phyloP scores from a whole-genome alignment of 2,329 filamentous ascomycete genomes.

The Nothopassalora personata region DNA sequence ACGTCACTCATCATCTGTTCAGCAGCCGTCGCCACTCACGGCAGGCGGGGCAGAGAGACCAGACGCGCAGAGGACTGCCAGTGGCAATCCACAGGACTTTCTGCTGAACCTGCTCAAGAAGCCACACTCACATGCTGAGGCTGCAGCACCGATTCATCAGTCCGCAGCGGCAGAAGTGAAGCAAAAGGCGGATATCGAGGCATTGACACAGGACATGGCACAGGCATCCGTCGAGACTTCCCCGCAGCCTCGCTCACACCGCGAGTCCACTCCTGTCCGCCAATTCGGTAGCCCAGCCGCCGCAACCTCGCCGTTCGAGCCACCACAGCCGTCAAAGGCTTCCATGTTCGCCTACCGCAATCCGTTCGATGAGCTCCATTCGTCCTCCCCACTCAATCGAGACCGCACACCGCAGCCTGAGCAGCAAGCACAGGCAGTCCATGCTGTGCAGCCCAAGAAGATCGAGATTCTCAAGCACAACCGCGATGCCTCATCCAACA shows the following conservation, averaged over 20 bases:
- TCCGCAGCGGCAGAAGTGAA: conserved; percentile 1
- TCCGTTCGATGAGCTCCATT: conserved; percentile 64
- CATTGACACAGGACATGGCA: conserved; percentile 42
- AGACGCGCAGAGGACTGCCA: conserved; percentile 25
- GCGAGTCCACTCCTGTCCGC: conserved; percentile 26
- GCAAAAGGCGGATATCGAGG: conserved; percentile 32
- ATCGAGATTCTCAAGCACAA: conserved; percentile 44
- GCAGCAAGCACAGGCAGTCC: conserved; percentile 23
- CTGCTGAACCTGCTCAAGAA: conserved; percentile 80
- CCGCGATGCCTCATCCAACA: conserved; percentile 35
- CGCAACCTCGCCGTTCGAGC: conserved; percentile 35
- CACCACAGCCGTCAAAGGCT: conserved; percentile 33
- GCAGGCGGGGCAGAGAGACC: conserved; percentile 23
- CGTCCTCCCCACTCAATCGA: conserved; percentile 58
- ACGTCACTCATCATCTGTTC: conserved; percentile 40
- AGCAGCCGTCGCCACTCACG: conserved; percentile 26
- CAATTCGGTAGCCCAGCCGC: conserved; percentile 29
- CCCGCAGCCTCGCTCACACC: conserved; percentile 19
- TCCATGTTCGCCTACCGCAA: conserved; percentile 65
- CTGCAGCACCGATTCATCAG: conserved; percentile 2
- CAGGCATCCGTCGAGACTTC: conserved; percentile 40
- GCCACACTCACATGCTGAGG: conserved; percentile 38
- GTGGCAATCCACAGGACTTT: conserved; percentile 59
- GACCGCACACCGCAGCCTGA: conserved; percentile 49
- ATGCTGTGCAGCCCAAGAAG: conserved; percentile 29